Evolutionary conservation across 2,329 filamentous ascomycete genomes (phyloP), one percentile per base, ranked within the genome.

Genomic region (Alternaria triticina): DNA sequence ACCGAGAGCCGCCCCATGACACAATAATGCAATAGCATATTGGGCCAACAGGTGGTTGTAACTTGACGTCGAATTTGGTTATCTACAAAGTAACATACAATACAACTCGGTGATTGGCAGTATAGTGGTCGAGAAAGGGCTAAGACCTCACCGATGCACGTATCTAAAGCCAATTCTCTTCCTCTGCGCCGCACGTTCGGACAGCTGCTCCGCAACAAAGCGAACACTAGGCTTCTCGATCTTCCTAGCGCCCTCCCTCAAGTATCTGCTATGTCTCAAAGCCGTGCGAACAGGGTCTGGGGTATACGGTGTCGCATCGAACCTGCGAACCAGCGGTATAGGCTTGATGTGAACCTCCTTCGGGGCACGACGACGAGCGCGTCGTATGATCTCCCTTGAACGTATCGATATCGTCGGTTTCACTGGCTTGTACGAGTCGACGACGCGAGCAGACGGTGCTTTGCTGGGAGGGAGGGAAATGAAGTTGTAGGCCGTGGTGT

Each of bases 251-350:
- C 65, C 65, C 28, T 65, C 52, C 20, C 56, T 52, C 11, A 20
- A 12, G 8, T 54, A 67, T n/a, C 59, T 59, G 33, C 59, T 65
- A 1, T 54, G 56, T 59, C 55, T 57, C 15, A 40, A 40, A 7
- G 33, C 64, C 13, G 33, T 56, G 23, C 17, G 40, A n/a, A 30
- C 23, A n/a, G 61, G 43, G n/a, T 59, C 47, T 11, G 45, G 28
- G 15, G 23, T 22, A 20, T 66, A 64, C 6, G 59, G 50, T 25
- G 13, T 60, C 12, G 57, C 61, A 44, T 28, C 57, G 36, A 56
- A 58, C 40, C 25, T 62, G 23, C 58, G 58, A 20, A 60, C 40
- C 36, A 61, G 28, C 6, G 55, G 54, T 12, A 56, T 13, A 3
- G 58, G 64, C 10, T 44, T 36, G 13, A 33, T 15, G 15, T 7